Base-by-base conservation (phyloP, 2,329 filamentous ascomycete genomes). In the Hymenoscyphus fraxineus region DNA sequence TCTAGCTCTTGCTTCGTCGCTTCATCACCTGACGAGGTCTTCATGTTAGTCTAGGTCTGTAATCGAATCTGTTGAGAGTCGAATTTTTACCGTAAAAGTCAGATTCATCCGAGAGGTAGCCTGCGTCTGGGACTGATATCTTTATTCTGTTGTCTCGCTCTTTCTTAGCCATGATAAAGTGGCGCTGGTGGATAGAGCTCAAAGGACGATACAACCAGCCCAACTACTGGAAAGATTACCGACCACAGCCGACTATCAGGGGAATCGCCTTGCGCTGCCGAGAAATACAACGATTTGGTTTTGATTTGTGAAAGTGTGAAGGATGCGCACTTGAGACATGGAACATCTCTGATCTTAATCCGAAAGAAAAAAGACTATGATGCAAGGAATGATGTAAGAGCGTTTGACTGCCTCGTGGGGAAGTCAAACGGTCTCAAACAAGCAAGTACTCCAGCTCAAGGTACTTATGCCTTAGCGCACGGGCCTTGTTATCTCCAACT, bases 61-160 rank as follows among this genome's bases (percentile, higher is more conserved):
- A 27, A 27, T 22, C 22, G 19, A 12, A 54, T 12, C 12, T 54
- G 22, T n/a, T 12, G 5, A 19, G 10, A 19, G 22, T 19, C n/a
- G 9, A 9, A 12, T 51, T 44, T 35, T 61, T 76, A 84, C 84
- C 84, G 65, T 85, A 86, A 70, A 86, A 86, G 60, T 84, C 82
- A 1, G 83, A 85, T 62, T 86, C 82, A 15, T 75, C 72, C 22
- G 74, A 75, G 9, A 75, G 39, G 58, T 74, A 73, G 1, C 65
- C 66, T 31, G 58, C 12, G n/a, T 64, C 60, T 22, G 67, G 62
- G 40, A 62, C 12, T 6, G 19, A 27, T 5, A 4, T 27, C 47
- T 54, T 51, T 7, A 51, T 51, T n/a, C n/a, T 10, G 2, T 64
- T 64, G 58, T 19, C 51, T 51, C 59, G 59, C 59, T 44, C 59